Conservation (phyloP, 805 yeast species). For the Scheffersomyces stipitis region DNA sequence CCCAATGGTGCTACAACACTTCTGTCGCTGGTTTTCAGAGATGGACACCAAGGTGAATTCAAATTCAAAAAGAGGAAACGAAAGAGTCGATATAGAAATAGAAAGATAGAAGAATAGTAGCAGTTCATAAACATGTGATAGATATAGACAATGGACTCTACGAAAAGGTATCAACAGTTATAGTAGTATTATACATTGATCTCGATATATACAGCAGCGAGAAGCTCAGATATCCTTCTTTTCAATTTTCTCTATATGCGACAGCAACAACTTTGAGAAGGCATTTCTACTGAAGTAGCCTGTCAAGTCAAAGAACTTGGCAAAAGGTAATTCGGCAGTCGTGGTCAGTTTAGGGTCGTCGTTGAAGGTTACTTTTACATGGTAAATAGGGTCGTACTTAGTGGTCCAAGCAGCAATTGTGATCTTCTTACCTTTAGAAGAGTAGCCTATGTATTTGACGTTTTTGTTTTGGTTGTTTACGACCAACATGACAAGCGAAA, state of each 20-base stretch:
- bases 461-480: slow-evolving; percentile 41
- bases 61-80: no score
- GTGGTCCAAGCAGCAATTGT: slow-evolving; percentile 39
- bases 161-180: no score
- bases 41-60: slow-evolving; percentile 40
- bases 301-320: slow-evolving; percentile 45
- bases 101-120: no score
- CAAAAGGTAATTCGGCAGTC: slow-evolving; percentile 21
- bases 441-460: slow-evolving; percentile 47
- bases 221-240: slow-evolving; percentile 3
- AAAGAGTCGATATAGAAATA: no score
- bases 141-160: no score
- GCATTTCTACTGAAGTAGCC: slow-evolving; percentile 44
- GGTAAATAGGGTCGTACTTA: slow-evolving; percentile 48
- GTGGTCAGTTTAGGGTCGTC: slow-evolving; percentile 17
- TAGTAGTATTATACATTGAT: not conserved
- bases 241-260: slow-evolving; percentile 16
- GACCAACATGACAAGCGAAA: slow-evolving; percentile 34
- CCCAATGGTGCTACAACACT: slow-evolving; percentile 40
- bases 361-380: slow-evolving; percentile 31
- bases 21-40: slow-evolving; percentile 33
- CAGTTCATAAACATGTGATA: no score
- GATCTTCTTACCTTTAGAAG: slow-evolving; percentile 32
- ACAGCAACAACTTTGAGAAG: slow-evolving; percentile 24
- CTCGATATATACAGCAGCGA: not conserved